Evolutionary conservation across 805 yeast genomes (phyloP), one percentile per base, ranked within the genome.

Genomic region (Metschnikowia picachoensis): DNA sequence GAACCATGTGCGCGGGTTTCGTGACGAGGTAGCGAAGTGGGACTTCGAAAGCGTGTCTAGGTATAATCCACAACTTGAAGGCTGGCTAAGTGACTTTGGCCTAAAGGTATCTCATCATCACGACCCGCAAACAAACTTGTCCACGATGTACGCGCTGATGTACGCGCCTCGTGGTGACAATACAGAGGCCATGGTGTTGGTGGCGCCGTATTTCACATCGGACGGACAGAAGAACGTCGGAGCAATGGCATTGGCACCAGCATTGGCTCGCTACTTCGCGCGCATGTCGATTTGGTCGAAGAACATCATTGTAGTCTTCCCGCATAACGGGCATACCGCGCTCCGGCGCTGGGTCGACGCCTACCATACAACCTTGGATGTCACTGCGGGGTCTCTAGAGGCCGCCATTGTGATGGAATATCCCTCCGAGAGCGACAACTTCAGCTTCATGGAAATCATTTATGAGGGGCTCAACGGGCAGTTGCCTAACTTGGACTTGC

Each of bases 91-190:
- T 34, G 85, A 81, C 37, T 73, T 85, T 53, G 97, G 97, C 3
- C 78, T 82, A 55, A 81, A 83, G 60, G 77, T 92, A 2, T 52
- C 68, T 12, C 56, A 60, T 49, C 72, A 74, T 44, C 77, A 76
- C 37, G 65, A 62, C 43, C 35, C 35, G 29, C 35, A 43, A 13
- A 47, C 50, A 9, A 46, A 51, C 28, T 33, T 40, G 12, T 34
- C 45, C 20, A 71, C 72, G 0, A 68, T 87, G 32, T 94, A 92
- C 62, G 95, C 89, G 0, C 79, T 91, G 4, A 76, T 87, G 66
- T 96, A 88, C 60, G 94, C 96, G 0, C 96, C 98, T 8, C 72
- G 96, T 51, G 97, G 97, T 27, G 98, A 92, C 58, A 94, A 91
- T 49, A 90, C 98, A 1, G 99, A 94, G 65, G 88, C 97, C 0